These are phyloP conservation scores for Acanthamoeba divionensis DNA, from an alignment of 208 protist species.

Conservation along the genomic window DNA sequence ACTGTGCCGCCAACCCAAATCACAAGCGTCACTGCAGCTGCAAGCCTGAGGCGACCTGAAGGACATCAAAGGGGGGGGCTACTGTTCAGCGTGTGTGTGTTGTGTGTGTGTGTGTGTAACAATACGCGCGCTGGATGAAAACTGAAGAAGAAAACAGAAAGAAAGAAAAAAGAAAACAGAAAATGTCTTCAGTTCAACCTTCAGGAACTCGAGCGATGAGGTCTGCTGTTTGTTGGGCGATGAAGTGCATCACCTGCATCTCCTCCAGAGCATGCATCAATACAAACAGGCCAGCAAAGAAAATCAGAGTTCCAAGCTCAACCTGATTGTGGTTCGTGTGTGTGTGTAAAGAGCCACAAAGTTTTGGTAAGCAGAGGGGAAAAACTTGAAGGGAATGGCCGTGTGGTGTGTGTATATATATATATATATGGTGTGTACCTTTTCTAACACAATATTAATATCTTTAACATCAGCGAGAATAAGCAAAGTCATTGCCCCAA, in stretches of 20 bases:
- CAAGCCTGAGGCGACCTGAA: background rate
- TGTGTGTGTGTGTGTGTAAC: background rate
- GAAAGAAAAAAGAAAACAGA: background rate
- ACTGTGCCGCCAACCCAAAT: slow-evolving; percentile 71
- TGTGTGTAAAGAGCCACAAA: background rate
- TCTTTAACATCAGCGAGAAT: slow-evolving; percentile 56
- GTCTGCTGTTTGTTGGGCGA: slow-evolving; percentile 54
- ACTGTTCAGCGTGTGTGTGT: background rate
- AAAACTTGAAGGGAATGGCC: background rate
- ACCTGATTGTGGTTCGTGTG: slow-evolving; percentile 62
- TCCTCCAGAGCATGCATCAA: slow-evolving; percentile 67
- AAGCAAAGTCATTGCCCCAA: slow-evolving; percentile 63
- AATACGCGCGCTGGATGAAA: background rate
- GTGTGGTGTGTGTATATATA: background rate
- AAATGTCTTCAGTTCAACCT: background rate
- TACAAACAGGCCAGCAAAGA: slow-evolving; percentile 74
- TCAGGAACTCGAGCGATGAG: slow-evolving; percentile 46
- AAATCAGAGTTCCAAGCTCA: slow-evolving; percentile 72
- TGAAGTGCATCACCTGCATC: slow-evolving; percentile 60
- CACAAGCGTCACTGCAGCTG: slow-evolving; percentile 67
- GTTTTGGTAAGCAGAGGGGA: background rate
- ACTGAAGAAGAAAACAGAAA: background rate
- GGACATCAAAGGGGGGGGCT: background rate
- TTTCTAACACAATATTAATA: slow-evolving; percentile 31
- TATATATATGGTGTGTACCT: slow-evolving; percentile 1